Evolutionary conservation across 2,329 filamentous ascomycete species (phyloP).

Genomic region (Didymella keratinophila): DNA sequence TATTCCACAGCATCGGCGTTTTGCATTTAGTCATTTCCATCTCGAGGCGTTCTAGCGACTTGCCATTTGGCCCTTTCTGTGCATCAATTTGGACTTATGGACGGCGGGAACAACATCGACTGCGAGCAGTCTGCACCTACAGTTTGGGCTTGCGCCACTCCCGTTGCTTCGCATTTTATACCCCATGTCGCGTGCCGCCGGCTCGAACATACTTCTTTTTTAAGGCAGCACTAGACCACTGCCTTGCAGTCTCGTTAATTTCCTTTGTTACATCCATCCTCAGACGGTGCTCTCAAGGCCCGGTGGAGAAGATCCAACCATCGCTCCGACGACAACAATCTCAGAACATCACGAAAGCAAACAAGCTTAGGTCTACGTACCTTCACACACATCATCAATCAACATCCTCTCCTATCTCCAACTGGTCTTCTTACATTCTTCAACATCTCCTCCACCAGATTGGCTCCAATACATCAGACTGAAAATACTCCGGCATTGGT

Average conservation of each 20-base stretch:
- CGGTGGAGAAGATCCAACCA: constrained; percentile 40
- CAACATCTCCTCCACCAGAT: constrained; percentile 31
- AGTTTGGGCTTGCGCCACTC: constrained; percentile 30
- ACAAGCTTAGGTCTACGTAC: constrained; percentile 44
- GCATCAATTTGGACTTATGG: constrained; percentile 36
- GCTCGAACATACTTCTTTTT: constrained; percentile 26
- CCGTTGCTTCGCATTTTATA: constrained; percentile 44
- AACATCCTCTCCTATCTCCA: constrained; percentile 30
- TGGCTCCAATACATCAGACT: constrained; percentile 20
- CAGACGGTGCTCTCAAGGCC: constrained; percentile 41
- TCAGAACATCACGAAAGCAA: constrained; percentile 46
- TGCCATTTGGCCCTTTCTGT: constrained; percentile 36
- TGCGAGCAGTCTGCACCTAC: constrained; percentile 30
- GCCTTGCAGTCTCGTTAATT: constrained; percentile 43
- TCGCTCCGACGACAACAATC: constrained; percentile 33
- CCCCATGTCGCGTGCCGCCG: constrained; percentile 30
- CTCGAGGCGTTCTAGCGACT: constrained; percentile 49
- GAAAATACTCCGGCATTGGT: constrained; percentile 15
- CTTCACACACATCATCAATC: constrained; percentile 32
- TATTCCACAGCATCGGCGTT: constrained; percentile 47
- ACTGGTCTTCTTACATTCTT: constrained; percentile 29
- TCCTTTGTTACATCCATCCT: constrained; percentile 49
- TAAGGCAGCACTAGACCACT: constrained; percentile 39
- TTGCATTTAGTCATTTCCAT: constrained; percentile 35
- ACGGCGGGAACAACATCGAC: constrained; percentile 31